Base-by-base conservation (phyloP, 305 asterid species). In the Striga hermonthica region DNA sequence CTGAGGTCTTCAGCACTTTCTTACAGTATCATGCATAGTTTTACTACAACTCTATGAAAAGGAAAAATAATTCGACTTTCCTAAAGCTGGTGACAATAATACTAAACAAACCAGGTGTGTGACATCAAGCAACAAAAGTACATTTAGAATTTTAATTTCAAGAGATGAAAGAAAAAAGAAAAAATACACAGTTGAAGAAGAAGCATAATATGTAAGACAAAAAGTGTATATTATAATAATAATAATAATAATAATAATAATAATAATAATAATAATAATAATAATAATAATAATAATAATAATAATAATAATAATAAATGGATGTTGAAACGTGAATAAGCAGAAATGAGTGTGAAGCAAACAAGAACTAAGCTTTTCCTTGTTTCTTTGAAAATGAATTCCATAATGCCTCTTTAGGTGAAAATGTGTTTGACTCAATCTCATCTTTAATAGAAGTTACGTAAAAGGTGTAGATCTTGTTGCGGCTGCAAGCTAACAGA, bases 401-500 rank as follows among this genome's bases (percentile, higher is more conserved):
- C 39, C 55, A 43, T 2, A 61, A 22, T 14, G 37, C 36, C 58
- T 10, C 22, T 48, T 22, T 34, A 48, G 35, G 60, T 47, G 35
- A 48, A n/a, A n/a, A 37, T 3, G 52, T n/a, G 53, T 22, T 35
- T 36, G 43, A 6, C 14, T 9, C 9, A 8, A 7, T 45, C 54
- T 57, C 54, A n/a, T 38, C 62, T 43, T 49, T 41, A 52, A 60
- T 13, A 6, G 62, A 60, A 15, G 49, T 66, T 37, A 35, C n/a
- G 28, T 68, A 73, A 58, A 34, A 44, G 14, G 59, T 31, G 43
- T 60, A 57, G 40, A 65, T 45, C 5, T 35, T 14, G 22, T 28
- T 61, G 53, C 43, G 57, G 62, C 36, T 72, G 37, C 50, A 72
- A 53, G 66, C 72, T 47, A 56, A 66, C 59, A 61, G n/a, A 44